Evolutionary conservation across 2,329 filamentous ascomycete species (phyloP).

Genomic region (Pseudodiploospora longispora): DNA sequence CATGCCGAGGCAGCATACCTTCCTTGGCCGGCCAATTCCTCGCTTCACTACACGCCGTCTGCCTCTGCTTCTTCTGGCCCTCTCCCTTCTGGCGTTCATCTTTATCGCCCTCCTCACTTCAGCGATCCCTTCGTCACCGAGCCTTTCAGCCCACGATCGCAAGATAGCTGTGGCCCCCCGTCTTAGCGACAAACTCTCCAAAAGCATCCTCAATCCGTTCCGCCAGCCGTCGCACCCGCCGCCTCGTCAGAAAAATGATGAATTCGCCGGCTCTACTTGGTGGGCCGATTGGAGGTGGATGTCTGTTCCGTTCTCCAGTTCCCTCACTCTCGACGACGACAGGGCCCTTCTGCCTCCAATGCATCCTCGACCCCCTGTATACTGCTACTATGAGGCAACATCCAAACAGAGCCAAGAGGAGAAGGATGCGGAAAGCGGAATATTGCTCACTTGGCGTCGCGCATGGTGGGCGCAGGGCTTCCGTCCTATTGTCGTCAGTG

Average conservation of each 20-base stretch:
- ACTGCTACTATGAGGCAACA: conserved; percentile 81
- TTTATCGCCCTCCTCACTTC: conserved; percentile 45
- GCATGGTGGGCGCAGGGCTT: conserved; percentile 97
- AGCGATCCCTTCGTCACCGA: conserved; percentile 38
- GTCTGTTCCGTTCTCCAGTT: conserved; percentile 73
- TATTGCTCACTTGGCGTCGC: conserved; percentile 80
- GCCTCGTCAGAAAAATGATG: conserved; percentile 68
- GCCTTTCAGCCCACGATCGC: conserved; percentile 41
- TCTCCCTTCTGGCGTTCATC: conserved; percentile 46
- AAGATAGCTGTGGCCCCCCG: conserved; percentile 40
- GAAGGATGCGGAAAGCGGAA: conserved; percentile 64
- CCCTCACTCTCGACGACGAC: conserved; percentile 71
- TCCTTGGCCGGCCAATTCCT: conserved; percentile 42
- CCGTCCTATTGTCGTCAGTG: conserved; percentile 70
- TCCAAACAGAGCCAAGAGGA: conserved; percentile 53
- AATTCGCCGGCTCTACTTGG: conserved; percentile 73
- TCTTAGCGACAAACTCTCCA: conserved; percentile 32
- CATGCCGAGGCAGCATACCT: conserved; percentile 22
- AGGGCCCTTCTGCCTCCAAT: conserved; percentile 76
- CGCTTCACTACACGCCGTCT: conserved; percentile 45
- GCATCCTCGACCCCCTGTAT: conserved; percentile 61
- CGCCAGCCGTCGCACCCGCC: conserved; percentile 62
- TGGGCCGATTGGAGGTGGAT: conserved; percentile 86
- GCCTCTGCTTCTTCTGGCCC: conserved; percentile 40
- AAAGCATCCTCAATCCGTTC: conserved; percentile 57